Conservation (phyloP, 73 alveolate species). For the Paramecium sexaurelia region DNA sequence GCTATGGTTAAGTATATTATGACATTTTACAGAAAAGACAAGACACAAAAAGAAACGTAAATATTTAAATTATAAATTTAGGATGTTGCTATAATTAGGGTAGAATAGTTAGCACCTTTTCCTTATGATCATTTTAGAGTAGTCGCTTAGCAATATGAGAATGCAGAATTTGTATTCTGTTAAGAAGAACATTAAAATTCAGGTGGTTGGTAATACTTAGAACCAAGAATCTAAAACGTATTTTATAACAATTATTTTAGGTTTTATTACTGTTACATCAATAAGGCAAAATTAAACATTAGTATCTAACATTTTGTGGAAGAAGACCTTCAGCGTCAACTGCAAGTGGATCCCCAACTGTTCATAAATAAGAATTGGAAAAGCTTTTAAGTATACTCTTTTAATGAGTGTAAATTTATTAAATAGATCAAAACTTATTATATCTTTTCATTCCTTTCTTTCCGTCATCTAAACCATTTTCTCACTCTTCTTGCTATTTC, state of each 20-base stretch:
- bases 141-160: constrained; percentile 72
- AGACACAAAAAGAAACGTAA: constrained; percentile 39
- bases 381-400: constrained; percentile 58
- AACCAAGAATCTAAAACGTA: constrained; percentile 79
- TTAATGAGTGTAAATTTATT: constrained; percentile 17
- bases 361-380: constrained; percentile 75
- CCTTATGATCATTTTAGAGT: constrained; percentile 88
- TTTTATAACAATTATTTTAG: constrained; percentile 45
- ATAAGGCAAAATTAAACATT: constrained; percentile 38
- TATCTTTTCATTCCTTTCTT: background rate
- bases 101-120: constrained; percentile 94
- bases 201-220: constrained; percentile 80
- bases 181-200: constrained; percentile 87
- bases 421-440: constrained; percentile 2
- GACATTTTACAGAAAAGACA: constrained; percentile 76
- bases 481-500: constrained; percentile 2
- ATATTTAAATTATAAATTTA: constrained; percentile 60
- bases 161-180: constrained; percentile 79
- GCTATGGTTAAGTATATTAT: constrained; percentile 87
- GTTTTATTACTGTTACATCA: constrained; percentile 20
- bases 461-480: constrained; percentile 33
- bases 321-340: constrained; percentile 86
- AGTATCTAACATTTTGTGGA: constrained; percentile 72
- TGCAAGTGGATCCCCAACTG: constrained; percentile 85
- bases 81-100: constrained; percentile 88